Base-by-base conservation (phyloP, 768 basidiomycete genomes). In the Tylopilus plumbeoviolaceoides region DNA sequence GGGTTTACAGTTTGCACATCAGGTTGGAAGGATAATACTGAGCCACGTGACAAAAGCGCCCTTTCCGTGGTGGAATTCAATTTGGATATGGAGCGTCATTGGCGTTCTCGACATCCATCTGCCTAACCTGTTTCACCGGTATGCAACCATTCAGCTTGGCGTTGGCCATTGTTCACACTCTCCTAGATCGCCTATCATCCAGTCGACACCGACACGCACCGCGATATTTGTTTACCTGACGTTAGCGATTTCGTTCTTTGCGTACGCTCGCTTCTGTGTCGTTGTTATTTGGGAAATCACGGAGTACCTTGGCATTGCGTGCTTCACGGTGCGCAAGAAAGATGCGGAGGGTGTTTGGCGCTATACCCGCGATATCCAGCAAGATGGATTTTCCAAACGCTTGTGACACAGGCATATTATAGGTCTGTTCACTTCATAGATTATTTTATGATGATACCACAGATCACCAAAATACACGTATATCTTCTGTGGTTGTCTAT, bases 11-110 rank as follows among this genome's bases (percentile, higher is more conserved):
- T 91, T 91, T 59, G 87, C 89, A 27, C 89, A 91, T 58, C 87
- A 94, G 66, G 95, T 97, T 35, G 91, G 92, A 11, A 75, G 87
- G 59, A 89, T 98, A 78, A 98, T 98, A 62, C 73, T 97, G 43
- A 90, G 94, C 1, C 97, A 98, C 69, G 84, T 97, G 27, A 94
- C 95, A 47, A 83, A 82, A 57, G 75, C 79, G 41, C 73, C 82
- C 5, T 95, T 98, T 75, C 97, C 97, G 0, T 75, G 79, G 64
- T 94, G 88, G 82, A 89, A 95, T 65, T 81, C 79, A 63, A 81
- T 95, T 67, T 95, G 94, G 85, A 67, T 91, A 8, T 90, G 87
- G 83, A 89, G 82, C 56, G 66, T 83, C 3, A 63, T 91, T 14
- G 88, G 85, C 4, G 89, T 87, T 1, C 53, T 91, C 14, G 95